These are phyloP conservation scores for Trichosporon coremiiforme DNA, from an alignment of 1,284 basidiomycete genomes.

Conservation along the genomic window DNA sequence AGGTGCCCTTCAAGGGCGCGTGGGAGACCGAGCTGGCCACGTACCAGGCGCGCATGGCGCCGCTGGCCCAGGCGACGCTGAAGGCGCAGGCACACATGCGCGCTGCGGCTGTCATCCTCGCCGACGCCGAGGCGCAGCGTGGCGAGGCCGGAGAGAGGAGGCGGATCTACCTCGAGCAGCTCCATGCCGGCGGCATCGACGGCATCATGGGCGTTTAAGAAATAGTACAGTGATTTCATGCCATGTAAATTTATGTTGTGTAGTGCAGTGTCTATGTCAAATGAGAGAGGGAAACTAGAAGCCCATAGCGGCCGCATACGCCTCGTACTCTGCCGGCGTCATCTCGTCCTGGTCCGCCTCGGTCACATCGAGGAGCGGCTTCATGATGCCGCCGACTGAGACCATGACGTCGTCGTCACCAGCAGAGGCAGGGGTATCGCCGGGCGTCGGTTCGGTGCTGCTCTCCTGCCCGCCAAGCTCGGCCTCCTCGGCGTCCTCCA, in stretches of 20 bases:
- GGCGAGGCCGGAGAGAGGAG: conserved; percentile 43
- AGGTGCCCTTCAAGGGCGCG: conserved; percentile 37
- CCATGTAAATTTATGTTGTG: conserved; percentile 9
- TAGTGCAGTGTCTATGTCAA: conserved; percentile 28
- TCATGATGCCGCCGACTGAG: conserved; percentile 48
- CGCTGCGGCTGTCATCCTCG: conserved; percentile 41
- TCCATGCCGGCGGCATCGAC: conserved; percentile 34
- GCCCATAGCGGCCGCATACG: conserved; percentile 31
- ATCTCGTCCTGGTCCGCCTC: conserved; percentile 55
- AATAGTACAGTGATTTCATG: conserved; percentile 3
- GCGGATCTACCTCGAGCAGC: conserved; percentile 39
- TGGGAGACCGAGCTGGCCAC: conserved; percentile 46
- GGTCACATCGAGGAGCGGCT: conserved; percentile 49
- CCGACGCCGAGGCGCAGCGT: conserved; percentile 51
- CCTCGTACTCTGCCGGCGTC: conserved; percentile 57
- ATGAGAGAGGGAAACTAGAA: background rate
- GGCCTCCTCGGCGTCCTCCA: conserved; percentile 25
- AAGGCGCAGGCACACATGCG: conserved; percentile 37
- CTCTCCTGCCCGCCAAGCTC: conserved; percentile 18
- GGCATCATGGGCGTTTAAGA: conserved; percentile 31
- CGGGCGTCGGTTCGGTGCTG: conserved; percentile 17
- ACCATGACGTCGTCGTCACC: conserved; percentile 24
- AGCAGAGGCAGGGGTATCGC: background rate
- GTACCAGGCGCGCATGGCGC: conserved; percentile 33
- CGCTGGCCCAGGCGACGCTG: conserved; percentile 32